Evolutionary conservation across 2,329 filamentous ascomycete genomes (phyloP).

Genomic region (Dactylonectria macrodidyma): DNA sequence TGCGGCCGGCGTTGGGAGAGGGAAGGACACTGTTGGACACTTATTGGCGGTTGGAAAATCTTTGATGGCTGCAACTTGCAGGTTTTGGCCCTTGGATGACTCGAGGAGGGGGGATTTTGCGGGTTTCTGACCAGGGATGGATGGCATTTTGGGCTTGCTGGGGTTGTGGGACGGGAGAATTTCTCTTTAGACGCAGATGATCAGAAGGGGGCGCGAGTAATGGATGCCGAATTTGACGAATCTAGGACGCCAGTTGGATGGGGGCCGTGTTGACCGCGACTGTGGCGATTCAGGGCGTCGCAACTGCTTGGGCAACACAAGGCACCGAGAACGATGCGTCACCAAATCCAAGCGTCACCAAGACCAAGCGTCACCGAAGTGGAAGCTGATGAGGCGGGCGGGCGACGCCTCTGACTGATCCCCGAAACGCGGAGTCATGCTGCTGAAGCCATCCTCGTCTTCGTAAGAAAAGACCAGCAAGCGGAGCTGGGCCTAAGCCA

Average conservation of each 20-base stretch:
- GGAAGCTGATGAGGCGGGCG: neutral
- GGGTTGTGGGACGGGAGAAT: neutral
- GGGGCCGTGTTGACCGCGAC: conserved; percentile 14
- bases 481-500: neutral
- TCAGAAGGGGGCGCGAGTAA: neutral
- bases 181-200: neutral
- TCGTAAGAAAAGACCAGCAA: neutral
- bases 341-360: neutral
- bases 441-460: conserved; percentile 7
- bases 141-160: neutral
- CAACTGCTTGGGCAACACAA: conserved; percentile 2
- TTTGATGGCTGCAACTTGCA: neutral
- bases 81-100: neutral
- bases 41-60: conserved; percentile 17
- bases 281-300: conserved; percentile 24
- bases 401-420: conserved; percentile 3
- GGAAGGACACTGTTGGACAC: conserved; percentile 12
- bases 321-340: too few relatives aligned
- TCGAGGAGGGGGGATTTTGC: neutral
- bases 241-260: conserved; percentile 1
- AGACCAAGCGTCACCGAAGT: conserved; percentile 17
- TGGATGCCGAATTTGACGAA: neutral
- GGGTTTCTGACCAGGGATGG: neutral
- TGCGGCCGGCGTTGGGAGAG: conserved; percentile 15
- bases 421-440: conserved; percentile 3